Evolutionary conservation across 2,329 filamentous ascomycete genomes (phyloP).

Genomic region (Microdochium nivale): DNA sequence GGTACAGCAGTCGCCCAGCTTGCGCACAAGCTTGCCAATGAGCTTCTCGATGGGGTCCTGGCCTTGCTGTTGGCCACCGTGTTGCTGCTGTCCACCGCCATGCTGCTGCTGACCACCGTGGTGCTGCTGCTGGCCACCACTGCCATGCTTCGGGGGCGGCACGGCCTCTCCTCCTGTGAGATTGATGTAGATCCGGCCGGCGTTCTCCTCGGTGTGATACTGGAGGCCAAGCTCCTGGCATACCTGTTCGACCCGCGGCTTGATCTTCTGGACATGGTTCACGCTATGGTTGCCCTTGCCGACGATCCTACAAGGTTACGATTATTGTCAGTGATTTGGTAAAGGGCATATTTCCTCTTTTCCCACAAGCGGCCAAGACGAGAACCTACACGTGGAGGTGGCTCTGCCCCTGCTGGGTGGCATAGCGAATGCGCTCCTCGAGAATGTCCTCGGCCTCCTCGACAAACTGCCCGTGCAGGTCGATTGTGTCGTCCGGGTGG

Average conservation of each 20-base stretch:
- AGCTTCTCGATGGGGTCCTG: constrained; percentile 52
- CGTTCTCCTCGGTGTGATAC: constrained; percentile 78
- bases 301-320: constrained; percentile 53
- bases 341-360: background rate
- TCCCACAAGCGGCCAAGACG: background rate
- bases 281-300: constrained; percentile 87
- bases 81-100: constrained; percentile 24
- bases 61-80: constrained; percentile 30
- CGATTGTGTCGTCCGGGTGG: constrained; percentile 74
- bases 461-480: constrained; percentile 89
- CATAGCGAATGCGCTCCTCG: constrained; percentile 74
- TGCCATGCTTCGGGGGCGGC: constrained; percentile 35
- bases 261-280: constrained; percentile 84
- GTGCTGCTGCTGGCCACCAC: constrained; percentile 23
- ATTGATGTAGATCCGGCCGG: constrained; percentile 82
- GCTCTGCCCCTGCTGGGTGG: constrained; percentile 61
- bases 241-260: constrained; percentile 84
- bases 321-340: background rate
- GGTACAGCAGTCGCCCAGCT: constrained; percentile 61
- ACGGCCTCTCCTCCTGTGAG: constrained; percentile 62
- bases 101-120: constrained; percentile 25
- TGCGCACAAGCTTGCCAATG: constrained; percentile 51
- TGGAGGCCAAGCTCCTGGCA: constrained; percentile 76
- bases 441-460: constrained; percentile 91
- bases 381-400: constrained; percentile 69